A percentile compares a stretch with the other conserved stretches of the same genome.
Evolutionary conservation across 805 yeast genomes (phyloP).

Genomic region (Metschnikowia bowlesiae): DNA sequence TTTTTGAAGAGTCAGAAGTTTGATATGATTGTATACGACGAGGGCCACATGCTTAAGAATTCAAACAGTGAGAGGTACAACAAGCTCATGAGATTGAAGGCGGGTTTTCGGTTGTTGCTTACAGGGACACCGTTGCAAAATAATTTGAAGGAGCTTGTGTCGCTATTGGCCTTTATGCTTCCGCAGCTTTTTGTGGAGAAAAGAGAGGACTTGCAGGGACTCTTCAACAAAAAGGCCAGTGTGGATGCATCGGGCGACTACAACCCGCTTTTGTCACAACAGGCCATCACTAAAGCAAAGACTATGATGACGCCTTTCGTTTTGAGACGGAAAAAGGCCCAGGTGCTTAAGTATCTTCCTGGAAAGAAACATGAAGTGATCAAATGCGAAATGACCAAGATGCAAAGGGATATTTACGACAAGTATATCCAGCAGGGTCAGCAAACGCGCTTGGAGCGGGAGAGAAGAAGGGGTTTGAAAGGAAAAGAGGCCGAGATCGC

Average conservation of each 20-base stretch:
- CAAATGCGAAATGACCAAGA: conserved; percentile 57
- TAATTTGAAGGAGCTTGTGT: conserved; percentile 83
- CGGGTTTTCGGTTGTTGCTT: conserved; percentile 76
- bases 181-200: conserved; percentile 79
- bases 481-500: conserved; percentile 34
- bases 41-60: conserved; percentile 95
- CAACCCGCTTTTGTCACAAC: conserved; percentile 81
- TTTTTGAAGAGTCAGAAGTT: conserved; percentile 73
- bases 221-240: conserved; percentile 83
- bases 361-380: conserved; percentile 61
- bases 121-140: conserved; percentile 98
- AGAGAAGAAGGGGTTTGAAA: conserved; percentile 35
- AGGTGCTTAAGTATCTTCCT: conserved; percentile 87
- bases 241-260: conserved; percentile 51
- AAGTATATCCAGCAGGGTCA: conserved; percentile 48
- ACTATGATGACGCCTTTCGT: conserved; percentile 99
- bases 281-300: conserved; percentile 89
- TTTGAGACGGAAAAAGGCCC: conserved; percentile 84
- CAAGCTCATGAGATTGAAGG: conserved; percentile 79
- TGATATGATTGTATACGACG: conserved; percentile 90
- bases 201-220: conserved; percentile 72
- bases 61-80: conserved; percentile 81
- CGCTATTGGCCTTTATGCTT: conserved; percentile 83
- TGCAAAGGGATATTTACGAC: conserved; percentile 58
- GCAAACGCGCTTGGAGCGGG: conserved; percentile 39